Conservation (phyloP, 2,329 filamentous ascomycete species). For the Monilinia laxa region DNA sequence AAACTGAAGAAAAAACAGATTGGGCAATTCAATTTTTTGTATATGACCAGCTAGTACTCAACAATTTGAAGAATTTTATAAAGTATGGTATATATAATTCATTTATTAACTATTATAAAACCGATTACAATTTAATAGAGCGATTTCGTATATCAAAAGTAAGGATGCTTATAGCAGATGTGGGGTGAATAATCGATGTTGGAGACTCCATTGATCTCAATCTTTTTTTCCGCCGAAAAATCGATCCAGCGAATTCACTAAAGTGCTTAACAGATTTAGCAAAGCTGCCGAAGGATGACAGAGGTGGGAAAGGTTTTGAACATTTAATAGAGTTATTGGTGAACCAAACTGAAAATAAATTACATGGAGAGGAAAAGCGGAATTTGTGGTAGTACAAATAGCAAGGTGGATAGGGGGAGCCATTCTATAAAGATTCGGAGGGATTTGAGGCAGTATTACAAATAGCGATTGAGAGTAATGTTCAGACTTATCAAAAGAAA, state of each 20-base stretch:
- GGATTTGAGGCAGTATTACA: conserved; percentile 48
- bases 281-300: not conserved
- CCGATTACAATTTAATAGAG: conserved; percentile 55
- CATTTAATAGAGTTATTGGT: conserved; percentile 40
- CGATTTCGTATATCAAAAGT: conserved; percentile 47
- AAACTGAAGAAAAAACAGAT: not conserved
- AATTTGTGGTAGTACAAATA: conserved; percentile 56
- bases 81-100: conserved; percentile 54
- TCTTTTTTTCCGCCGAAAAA: not conserved
- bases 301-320: conserved; percentile 34
- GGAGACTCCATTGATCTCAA: conserved; percentile 39
- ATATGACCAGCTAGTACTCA: conserved; percentile 55
- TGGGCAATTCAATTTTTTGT: conserved; percentile 42
- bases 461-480: conserved; percentile 48
- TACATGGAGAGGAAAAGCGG: conserved; percentile 37
- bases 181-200: conserved; percentile 49
- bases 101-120: conserved; percentile 55
- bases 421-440: conserved; percentile 51
- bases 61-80: conserved; percentile 45
- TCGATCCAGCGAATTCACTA: not conserved
- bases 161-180: conserved; percentile 43
- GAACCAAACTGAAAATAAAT: conserved; percentile 36
- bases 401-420: conserved; percentile 52
- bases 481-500: conserved; percentile 45
- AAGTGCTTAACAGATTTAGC: conserved; percentile 26